Evolutionary conservation across 1,284 basidiomycete genomes (phyloP).

Genomic region (Ceratobasidium sp.): DNA sequence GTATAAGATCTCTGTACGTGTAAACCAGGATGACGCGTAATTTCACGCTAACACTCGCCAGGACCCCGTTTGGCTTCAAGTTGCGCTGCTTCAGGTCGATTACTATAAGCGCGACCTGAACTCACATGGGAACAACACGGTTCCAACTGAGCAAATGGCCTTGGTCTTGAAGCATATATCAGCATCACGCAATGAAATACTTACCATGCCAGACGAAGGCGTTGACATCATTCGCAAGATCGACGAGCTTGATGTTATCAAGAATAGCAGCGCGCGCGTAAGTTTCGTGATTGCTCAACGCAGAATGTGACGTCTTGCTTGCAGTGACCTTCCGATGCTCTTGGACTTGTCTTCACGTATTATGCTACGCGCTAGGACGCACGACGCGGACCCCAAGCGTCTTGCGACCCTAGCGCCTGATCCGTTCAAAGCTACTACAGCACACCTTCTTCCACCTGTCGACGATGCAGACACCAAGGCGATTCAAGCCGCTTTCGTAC

Average conservation of each 20-base stretch:
- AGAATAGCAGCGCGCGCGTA: slow-evolving; percentile 21
- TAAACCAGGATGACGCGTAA: background rate
- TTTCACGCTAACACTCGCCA: background rate
- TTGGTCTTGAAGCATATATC: slow-evolving; percentile 28
- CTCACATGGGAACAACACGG: slow-evolving; percentile 1
- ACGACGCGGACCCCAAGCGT: slow-evolving; percentile 25
- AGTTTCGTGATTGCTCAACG: background rate
- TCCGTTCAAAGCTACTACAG: slow-evolving; percentile 20
- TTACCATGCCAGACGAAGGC: slow-evolving; percentile 29
- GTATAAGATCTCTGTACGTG: slow-evolving; percentile 14
- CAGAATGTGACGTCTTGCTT: background rate
- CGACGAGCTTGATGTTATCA: slow-evolving; percentile 30
- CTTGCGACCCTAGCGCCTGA: slow-evolving; percentile 7
- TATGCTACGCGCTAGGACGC: slow-evolving; percentile 16
- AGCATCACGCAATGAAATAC: slow-evolving; percentile 19
- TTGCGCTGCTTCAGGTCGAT: slow-evolving; percentile 30
- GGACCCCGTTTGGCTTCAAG: slow-evolving; percentile 27
- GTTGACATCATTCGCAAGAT: slow-evolving; percentile 26
- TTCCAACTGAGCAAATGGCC: slow-evolving; percentile 32
- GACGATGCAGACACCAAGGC: background rate
- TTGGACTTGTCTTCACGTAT: slow-evolving; percentile 24
- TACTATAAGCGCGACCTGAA: slow-evolving; percentile 27
- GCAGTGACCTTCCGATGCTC: slow-evolving; percentile 30
- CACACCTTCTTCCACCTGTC: slow-evolving; percentile 19
- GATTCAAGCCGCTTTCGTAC: slow-evolving; percentile 27